A percentile compares a stretch with the other conserved stretches of the same genome.
These are phyloP conservation scores for Dendrobium nobile DNA, from an alignment of 106 monocot genomes.

Conservation along the genomic window DNA sequence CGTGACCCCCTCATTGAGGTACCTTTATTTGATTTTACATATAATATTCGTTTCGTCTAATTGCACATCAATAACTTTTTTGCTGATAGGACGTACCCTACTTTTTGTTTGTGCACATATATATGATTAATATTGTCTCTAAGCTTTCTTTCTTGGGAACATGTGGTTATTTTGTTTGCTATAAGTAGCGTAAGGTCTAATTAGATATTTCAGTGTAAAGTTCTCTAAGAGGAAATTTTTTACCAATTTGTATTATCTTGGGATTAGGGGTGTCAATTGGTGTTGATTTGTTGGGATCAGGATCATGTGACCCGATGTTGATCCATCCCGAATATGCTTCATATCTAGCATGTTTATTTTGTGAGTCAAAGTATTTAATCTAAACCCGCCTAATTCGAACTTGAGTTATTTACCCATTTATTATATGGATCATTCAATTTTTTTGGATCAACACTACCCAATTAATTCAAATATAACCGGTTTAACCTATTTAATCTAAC, in stretches of 20 bases:
- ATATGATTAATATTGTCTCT: neutral
- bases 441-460: too few species aligned
- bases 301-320: too few species aligned
- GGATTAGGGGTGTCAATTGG: neutral
- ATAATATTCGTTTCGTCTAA: neutral
- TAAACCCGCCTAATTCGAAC: too few species aligned
- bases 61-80: neutral
- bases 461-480: too few species aligned
- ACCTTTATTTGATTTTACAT: neutral
- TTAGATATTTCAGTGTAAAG: neutral
- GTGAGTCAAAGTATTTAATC: too few species aligned
- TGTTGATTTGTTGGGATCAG: too few species aligned
- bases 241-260: neutral
- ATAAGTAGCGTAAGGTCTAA: neutral
- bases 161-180: neutral
- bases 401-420: too few species aligned
- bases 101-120: neutral
- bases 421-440: too few species aligned
- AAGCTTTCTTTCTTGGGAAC: neutral
- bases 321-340: too few species aligned
- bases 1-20: conserved; percentile 98
- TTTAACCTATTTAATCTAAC: too few species aligned
- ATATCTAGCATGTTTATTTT: too few species aligned
- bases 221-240: neutral
- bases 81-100: neutral